Evolutionary conservation across 2,329 filamentous ascomycete genomes (phyloP), one percentile per base, ranked within the genome.

Genomic region (Lachnellula willkommii): DNA sequence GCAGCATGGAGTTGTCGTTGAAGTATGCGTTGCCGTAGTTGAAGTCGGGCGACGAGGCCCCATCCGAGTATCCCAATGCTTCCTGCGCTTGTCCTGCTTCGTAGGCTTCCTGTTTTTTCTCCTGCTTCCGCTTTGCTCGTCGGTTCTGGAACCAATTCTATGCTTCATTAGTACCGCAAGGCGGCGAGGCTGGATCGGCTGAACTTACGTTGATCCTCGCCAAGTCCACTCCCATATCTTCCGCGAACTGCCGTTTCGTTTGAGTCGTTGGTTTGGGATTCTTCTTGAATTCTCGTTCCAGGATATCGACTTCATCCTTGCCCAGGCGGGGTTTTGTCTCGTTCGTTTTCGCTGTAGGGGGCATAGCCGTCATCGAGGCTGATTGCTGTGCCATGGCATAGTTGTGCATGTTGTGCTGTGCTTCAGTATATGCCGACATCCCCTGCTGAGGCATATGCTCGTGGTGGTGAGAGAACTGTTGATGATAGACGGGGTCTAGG

Each of bases 121-220:
- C 80, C 66, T 85, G 83, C 77, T 69, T 69, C 39, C 67, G 54
- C 53, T 69, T 69, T 12, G 83, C 83, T 51, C 83, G 77, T 57
- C 83, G 75, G 66, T 87, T 87, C 63, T 87, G 83, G 65, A 87
- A 87, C 83, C 83, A 87, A 66, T 87, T 87, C 83, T 86, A 52
- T 26, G 36, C 37, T 6, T 17, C 17, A 26, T 69, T 76, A 65
- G 75, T 47, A 55, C 45, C 12, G 22, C 17, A 48, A 20, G 35
- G n/a, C 43, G 28, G n/a, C 26, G 35, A 43, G 20, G 24, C 32
- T 37, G 8, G 49, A 20, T 47, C 74, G 73, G 63, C 83, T 80
- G 24, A 84, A 72, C 72, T 62, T 71, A 85, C 83, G 65, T 86
- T 86, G 61, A 86, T 85, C 60, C 82, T 76, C 17, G 82, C 78